Percentiles rank a stretch among this genome's conserved stretches.
Evolutionary conservation across 345 rosid genomes (phyloP).

Genomic region (Pistacia atlantica): DNA sequence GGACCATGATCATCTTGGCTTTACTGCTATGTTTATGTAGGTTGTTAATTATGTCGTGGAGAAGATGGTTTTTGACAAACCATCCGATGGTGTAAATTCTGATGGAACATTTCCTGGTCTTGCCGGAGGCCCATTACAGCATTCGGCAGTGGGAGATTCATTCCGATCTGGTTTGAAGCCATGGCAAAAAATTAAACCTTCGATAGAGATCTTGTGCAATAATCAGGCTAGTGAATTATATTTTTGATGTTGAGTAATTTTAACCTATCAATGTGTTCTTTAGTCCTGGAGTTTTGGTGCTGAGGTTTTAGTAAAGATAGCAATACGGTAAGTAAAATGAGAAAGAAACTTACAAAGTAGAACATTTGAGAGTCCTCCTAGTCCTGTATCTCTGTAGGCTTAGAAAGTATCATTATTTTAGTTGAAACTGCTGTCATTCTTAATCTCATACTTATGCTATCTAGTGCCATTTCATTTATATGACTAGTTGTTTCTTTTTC

Average conservation of each 20-base stretch:
- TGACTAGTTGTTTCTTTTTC: background rate
- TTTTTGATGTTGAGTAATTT: background rate
- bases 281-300: background rate
- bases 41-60: conserved; percentile 94
- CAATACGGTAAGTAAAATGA: too few relatives aligned
- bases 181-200: conserved; percentile 80
- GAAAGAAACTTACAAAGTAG: background rate
- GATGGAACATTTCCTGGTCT: conserved; percentile 69
- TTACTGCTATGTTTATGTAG: conserved; percentile 42
- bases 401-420: background rate
- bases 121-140: conserved; percentile 63
- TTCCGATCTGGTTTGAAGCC: conserved; percentile 70
- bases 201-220: conserved; percentile 92
- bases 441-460: background rate
- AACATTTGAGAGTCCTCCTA: background rate
- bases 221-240: conserved; percentile 70
- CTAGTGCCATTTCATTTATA: background rate
- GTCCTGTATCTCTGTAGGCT: background rate
- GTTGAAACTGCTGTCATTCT: background rate
- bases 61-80: conserved; percentile 87
- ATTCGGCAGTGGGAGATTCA: conserved; percentile 65
- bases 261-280: background rate
- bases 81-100: conserved; percentile 53
- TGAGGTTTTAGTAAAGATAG: background rate
- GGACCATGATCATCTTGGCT: conserved; percentile 7